Conservation (phyloP, 495 filamentous ascomycete species). For the Aspergillus asperescens region DNA sequence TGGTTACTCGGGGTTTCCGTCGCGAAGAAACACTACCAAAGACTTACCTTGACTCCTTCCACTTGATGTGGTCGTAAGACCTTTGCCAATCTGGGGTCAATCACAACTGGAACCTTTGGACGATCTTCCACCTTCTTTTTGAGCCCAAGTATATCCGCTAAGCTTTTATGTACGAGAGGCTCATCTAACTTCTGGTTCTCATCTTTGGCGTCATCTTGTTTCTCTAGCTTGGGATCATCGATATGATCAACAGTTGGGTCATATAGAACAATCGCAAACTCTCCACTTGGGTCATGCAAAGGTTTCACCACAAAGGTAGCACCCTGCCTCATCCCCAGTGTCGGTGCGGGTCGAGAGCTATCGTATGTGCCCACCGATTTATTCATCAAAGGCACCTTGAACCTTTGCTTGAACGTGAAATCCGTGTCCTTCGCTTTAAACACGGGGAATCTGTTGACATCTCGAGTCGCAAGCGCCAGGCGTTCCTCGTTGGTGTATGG, state of each 20-base stretch:
- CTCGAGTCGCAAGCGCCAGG: constrained; percentile 77
- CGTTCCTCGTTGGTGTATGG: constrained; percentile 86
- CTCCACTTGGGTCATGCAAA: constrained; percentile 89
- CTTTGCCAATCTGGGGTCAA: constrained; percentile 87
- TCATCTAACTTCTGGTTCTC: constrained; percentile 60
- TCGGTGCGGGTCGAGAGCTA: constrained; percentile 71
- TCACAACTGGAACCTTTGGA: constrained; percentile 92
- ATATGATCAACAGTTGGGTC: constrained; percentile 93
- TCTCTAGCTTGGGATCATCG: constrained; percentile 47
- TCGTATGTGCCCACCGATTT: constrained; percentile 69
- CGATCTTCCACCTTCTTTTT: constrained; percentile 78
- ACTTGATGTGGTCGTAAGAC: constrained; percentile 95
- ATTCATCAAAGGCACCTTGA: constrained; percentile 79
- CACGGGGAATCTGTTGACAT: constrained; percentile 83
- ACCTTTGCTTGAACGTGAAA: constrained; percentile 71
- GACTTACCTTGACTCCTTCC: constrained; percentile 78
- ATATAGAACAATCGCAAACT: constrained; percentile 94
- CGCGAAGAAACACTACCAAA: background rate
- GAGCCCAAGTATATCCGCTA: constrained; percentile 92
- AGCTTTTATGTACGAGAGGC: constrained; percentile 83
- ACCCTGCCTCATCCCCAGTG: constrained; percentile 78
- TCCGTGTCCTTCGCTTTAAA: constrained; percentile 89
- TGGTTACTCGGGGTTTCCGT: background rate
- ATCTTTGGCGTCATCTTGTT: constrained; percentile 49
- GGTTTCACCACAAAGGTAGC: constrained; percentile 83